These are phyloP conservation scores for Ceratocystiopsis sp. DNA, from an alignment of 2,329 filamentous ascomycete species.

Conservation along the genomic window DNA sequence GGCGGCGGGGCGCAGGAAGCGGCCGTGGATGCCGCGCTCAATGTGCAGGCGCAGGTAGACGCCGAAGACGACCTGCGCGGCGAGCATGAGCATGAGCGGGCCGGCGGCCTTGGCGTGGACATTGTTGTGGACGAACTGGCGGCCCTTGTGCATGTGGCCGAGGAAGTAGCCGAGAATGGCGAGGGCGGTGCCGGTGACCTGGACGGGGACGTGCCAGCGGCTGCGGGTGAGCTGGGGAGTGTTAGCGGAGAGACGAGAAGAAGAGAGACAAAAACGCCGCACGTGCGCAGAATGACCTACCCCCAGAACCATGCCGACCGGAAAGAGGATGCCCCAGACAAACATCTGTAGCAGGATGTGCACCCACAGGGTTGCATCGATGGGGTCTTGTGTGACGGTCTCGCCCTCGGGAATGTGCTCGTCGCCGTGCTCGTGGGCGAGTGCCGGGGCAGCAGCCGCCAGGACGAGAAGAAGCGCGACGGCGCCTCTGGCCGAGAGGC, in stretches of 20 bases:
- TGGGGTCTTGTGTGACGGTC: slow-evolving; percentile 52
- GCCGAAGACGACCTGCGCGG: slow-evolving; percentile 61
- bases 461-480: slow-evolving; percentile 5
- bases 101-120: slow-evolving; percentile 70
- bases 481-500: slow-evolving; percentile 2
- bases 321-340: slow-evolving; percentile 83
- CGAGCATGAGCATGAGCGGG: slow-evolving; percentile 61
- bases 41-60: slow-evolving; percentile 82
- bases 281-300: slow-evolving; percentile 44
- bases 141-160: slow-evolving; percentile 77
- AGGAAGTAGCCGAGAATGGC: slow-evolving; percentile 78
- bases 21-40: slow-evolving; percentile 59
- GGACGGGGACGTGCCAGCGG: slow-evolving; percentile 85
- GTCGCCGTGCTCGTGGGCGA: slow-evolving; percentile 32
- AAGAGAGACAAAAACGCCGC: no score
- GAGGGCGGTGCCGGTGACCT: slow-evolving; percentile 56
- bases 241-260: neutral
- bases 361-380: slow-evolving; percentile 72
- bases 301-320: slow-evolving; percentile 86
- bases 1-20: slow-evolving; percentile 49
- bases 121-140: slow-evolving; percentile 61
- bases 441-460: slow-evolving; percentile 10
- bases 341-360: slow-evolving; percentile 82
- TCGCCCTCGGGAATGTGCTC: slow-evolving; percentile 50
- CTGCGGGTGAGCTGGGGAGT: slow-evolving; percentile 59